Percentiles rank a stretch among this genome's conserved stretches.
These are phyloP conservation scores for Boletus subparvulus DNA, from an alignment of 768 basidiomycete genomes.

Conservation along the genomic window DNA sequence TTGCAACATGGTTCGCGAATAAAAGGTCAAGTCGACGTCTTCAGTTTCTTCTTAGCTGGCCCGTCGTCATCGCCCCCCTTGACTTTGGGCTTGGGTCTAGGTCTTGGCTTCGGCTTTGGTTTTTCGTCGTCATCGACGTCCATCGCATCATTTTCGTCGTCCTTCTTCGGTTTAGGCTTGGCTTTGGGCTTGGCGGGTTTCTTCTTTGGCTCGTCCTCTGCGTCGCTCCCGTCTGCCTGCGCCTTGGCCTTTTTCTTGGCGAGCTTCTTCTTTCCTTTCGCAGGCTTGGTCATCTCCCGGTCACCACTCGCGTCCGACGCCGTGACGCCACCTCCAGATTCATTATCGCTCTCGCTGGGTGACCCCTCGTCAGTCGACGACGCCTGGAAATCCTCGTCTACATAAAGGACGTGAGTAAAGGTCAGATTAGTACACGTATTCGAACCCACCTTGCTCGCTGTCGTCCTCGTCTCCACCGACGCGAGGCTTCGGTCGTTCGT, in stretches of 20 bases:
- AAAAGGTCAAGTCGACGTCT: constrained; percentile 43
- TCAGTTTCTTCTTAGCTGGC: constrained; percentile 76
- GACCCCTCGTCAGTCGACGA: constrained; percentile 88
- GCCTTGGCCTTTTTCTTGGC: constrained; percentile 46
- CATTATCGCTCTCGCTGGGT: constrained; percentile 70
- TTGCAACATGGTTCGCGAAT: not conserved
- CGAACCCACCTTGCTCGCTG: constrained; percentile 61
- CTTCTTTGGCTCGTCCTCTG: constrained; percentile 47
- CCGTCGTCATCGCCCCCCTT: constrained; percentile 43
- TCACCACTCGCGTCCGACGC: constrained; percentile 87
- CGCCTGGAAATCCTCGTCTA: constrained; percentile 90
- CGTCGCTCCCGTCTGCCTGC: constrained; percentile 43
- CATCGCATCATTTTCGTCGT: constrained; percentile 48
- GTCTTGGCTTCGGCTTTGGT: constrained; percentile 34
- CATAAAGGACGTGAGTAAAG: constrained; percentile 2
- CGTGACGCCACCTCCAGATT: constrained; percentile 63
- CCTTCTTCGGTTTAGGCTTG: constrained; percentile 42
- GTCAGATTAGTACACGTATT: not conserved
- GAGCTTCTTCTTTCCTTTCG: constrained; percentile 37
- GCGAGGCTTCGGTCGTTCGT: constrained; percentile 54
- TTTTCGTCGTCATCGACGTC: constrained; percentile 46
- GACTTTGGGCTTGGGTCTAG: constrained; percentile 41
- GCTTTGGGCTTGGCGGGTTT: constrained; percentile 45
- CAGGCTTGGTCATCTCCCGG: constrained; percentile 51
- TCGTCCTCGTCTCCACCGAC: constrained; percentile 63